These are phyloP conservation scores for Trypethelium eluteriae DNA, from an alignment of 495 filamentous ascomycete species.

Conservation along the genomic window DNA sequence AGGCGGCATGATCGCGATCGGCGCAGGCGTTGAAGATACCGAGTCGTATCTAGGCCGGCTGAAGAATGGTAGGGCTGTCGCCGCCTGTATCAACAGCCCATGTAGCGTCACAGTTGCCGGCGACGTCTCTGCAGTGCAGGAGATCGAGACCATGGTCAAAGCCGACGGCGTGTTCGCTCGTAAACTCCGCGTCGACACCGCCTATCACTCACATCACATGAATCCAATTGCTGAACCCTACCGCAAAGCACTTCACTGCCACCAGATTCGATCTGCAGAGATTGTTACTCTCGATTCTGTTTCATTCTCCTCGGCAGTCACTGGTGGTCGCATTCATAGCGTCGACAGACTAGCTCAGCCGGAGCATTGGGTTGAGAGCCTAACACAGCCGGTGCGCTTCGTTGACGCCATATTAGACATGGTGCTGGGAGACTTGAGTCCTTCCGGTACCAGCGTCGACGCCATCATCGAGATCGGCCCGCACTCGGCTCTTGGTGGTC, in stretches of 20 bases:
- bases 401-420: constrained; percentile 5
- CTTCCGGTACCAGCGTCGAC: constrained; percentile 9
- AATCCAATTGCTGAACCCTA: constrained; percentile 21
- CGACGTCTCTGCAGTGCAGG: constrained; percentile 22
- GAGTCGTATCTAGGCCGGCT: not conserved
- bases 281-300: not conserved
- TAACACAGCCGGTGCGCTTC: constrained; percentile 12
- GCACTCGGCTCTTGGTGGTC: constrained; percentile 17
- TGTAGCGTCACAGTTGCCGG: constrained; percentile 33
- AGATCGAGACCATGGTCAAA: not conserved
- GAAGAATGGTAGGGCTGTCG: not conserved
- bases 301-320: not conserved
- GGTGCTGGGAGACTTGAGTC: not conserved
- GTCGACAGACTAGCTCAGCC: constrained; percentile 1
- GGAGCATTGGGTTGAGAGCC: constrained; percentile 24
- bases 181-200: constrained; percentile 11
- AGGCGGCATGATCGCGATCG: constrained; percentile 1
- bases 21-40: not conserved
- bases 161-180: constrained; percentile 13
- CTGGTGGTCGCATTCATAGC: not conserved
- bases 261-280: not conserved
- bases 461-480: constrained; percentile 20
- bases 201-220: constrained; percentile 56
- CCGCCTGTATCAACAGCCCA: constrained; percentile 36
- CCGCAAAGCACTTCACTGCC: constrained; percentile 6